phyloP scores from a whole-genome alignment of 257 asterid species.

The Petunia axillaris region DNA sequence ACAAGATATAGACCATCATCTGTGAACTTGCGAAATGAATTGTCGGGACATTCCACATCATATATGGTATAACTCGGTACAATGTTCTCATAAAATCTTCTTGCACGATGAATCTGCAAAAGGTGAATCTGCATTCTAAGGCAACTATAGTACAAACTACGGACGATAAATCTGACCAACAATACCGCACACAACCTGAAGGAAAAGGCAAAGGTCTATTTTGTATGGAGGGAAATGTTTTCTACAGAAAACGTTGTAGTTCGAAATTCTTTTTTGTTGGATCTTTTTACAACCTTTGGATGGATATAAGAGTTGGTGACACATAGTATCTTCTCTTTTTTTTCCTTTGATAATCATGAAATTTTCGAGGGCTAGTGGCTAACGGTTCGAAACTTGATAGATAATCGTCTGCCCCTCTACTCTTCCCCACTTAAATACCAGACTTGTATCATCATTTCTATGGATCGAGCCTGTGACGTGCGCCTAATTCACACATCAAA shows the following conservation, averaged over 20 bases:
- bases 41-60: conserved; percentile 92
- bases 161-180: conserved; percentile 11
- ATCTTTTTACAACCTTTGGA: not conserved
- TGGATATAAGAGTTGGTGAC: not conserved
- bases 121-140: conserved; percentile 44
- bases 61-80: conserved; percentile 84
- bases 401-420: too few relatives aligned
- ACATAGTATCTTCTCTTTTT: not conserved
- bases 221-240: conserved; percentile 8
- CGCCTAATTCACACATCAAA: too few relatives aligned
- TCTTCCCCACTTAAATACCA: too few relatives aligned
- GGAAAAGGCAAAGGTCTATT: not conserved
- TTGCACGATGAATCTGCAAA: conserved; percentile 64
- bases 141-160: not conserved
- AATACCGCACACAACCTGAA: conserved; percentile 26
- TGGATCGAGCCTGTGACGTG: too few relatives aligned
- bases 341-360: too few relatives aligned
- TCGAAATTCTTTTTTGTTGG: not conserved
- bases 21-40: conserved; percentile 91
- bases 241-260: not conserved
- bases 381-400: too few relatives aligned
- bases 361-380: too few relatives aligned
- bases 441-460: too few relatives aligned
- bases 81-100: conserved; percentile 90
- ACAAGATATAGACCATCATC: conserved; percentile 93